Conservation (phyloP, 805 yeast species). For the Jamesozyma jinghongensis region DNA sequence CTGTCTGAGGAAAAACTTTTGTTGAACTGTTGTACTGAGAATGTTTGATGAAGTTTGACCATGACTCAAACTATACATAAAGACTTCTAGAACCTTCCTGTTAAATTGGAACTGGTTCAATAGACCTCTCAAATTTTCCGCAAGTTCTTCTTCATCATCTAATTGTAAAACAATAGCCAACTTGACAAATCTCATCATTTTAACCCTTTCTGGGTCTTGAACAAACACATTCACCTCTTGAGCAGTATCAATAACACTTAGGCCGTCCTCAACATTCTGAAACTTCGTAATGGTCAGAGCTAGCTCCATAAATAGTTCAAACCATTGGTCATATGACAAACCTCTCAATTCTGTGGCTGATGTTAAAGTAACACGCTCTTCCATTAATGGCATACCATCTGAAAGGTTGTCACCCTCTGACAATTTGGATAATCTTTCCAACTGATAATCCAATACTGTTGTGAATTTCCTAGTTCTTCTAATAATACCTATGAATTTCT, state of each 20-base stretch:
- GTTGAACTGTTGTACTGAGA: slow-evolving; percentile 73
- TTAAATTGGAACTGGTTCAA: slow-evolving; percentile 69
- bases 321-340: slow-evolving; percentile 72
- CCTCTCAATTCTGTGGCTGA: slow-evolving; percentile 64
- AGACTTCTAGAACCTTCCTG: slow-evolving; percentile 54
- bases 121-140: slow-evolving; percentile 52
- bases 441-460: slow-evolving; percentile 61
- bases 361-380: slow-evolving; percentile 36
- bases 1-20: slow-evolving; percentile 82
- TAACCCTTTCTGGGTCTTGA: slow-evolving; percentile 51
- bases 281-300: slow-evolving; percentile 57
- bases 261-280: slow-evolving; percentile 54
- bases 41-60: slow-evolving; percentile 51
- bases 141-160: slow-evolving; percentile 43
- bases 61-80: slow-evolving; percentile 51
- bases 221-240: slow-evolving; percentile 69
- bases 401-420: slow-evolving; percentile 44
- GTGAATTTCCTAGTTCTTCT: slow-evolving; percentile 51
- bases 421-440: slow-evolving; percentile 57
- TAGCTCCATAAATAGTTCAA: slow-evolving; percentile 69
- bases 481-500: slow-evolving; percentile 59
- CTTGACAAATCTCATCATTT: slow-evolving; percentile 54
- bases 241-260: slow-evolving; percentile 63
- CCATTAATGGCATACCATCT: slow-evolving; percentile 30
- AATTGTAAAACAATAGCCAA: slow-evolving; percentile 47